Evolutionary conservation across 2,329 filamentous ascomycete species (phyloP), one percentile per base, ranked within the genome.

Genomic region (Cladosporium halotolerans): DNA sequence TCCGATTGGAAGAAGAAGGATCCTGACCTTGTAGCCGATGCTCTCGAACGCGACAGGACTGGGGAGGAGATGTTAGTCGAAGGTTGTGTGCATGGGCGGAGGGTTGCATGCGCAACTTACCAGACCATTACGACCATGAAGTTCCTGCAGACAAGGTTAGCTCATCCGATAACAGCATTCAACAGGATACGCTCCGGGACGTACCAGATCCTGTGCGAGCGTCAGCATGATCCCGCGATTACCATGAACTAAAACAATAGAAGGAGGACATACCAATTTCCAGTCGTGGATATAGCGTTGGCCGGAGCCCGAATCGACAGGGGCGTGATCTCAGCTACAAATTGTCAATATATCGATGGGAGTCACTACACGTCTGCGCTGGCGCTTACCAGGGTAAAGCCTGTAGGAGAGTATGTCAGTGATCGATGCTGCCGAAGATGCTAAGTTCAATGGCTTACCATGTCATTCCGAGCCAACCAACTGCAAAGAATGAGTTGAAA

Each of bases 31-130:
- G 28, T 40, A 53, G 2, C 23, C 23, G 18, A 53, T 53, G 34
- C 18, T 40, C 31, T 45, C 69, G 57, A 84, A 81, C 1, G 79
- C 74, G 2, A 82, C 70, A 0, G 81, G 81, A 0, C 81, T 83
- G 57, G 3, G 1, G 8, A n/a, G 13, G 7, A 9, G 4, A 9
- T 42, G 31, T 50, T 13, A 50, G 47, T 31, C n/a, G n/a, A 28
- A 4, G 2, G 4, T 4, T 28, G 23, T 7, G 23, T 28, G 23
- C 4, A 2, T 28, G 23, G 23, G 23, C 23, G 23, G 23, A 28
- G 8, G 8, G 9, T 9, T 8, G 16, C 6, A 14, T 2, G 14
- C 11, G 4, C 13, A 13, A 13, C 32, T 44, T 38, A 51, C 48
- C 34, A 44, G 34, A 55, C 39, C 52, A 54, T 52, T 19, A 41